Evolutionary conservation across 768 basidiomycete species (phyloP).

Genomic region (Termitomyces titanicus): DNA sequence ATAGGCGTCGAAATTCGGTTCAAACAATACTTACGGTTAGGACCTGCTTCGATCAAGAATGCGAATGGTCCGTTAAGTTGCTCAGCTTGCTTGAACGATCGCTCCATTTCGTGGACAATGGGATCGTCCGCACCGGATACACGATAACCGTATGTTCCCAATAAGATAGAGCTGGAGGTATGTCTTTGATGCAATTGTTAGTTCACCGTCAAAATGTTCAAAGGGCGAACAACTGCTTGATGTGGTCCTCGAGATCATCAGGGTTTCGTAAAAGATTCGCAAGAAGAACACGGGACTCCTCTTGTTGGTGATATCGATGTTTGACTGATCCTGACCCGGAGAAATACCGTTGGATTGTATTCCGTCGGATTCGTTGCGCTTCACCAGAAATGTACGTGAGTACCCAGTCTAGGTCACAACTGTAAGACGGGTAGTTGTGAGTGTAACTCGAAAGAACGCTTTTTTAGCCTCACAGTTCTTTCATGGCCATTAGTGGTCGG

Average conservation of each 20-base stretch:
- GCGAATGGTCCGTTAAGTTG: slow-evolving; percentile 3
- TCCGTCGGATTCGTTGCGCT: slow-evolving; percentile 5
- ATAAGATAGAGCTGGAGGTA: slow-evolving; percentile 7
- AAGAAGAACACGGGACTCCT: slow-evolving; percentile 7
- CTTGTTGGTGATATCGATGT: slow-evolving; percentile 10
- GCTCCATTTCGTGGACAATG: slow-evolving; percentile 9
- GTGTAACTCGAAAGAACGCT: not conserved
- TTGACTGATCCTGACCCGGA: slow-evolving; percentile 7
- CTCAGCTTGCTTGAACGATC: slow-evolving; percentile 6
- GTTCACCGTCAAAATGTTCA: not conserved
- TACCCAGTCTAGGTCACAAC: slow-evolving; percentile 10
- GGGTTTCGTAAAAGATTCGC: not conserved
- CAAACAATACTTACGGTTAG: slow-evolving; percentile 1
- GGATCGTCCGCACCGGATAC: slow-evolving; percentile 7
- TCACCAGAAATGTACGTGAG: slow-evolving; percentile 8
- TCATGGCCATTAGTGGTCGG: slow-evolving; percentile 19
- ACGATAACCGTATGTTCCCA: slow-evolving; percentile 8
- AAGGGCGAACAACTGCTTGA: not conserved
- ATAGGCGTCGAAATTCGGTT: not conserved
- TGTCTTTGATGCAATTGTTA: not conserved
- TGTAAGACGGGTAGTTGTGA: not conserved
- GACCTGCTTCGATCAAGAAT: slow-evolving; percentile 5
- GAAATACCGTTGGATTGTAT: slow-evolving; percentile 4
- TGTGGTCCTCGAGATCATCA: slow-evolving; percentile 2
- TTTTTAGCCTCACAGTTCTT: slow-evolving; percentile 13